phyloP scores from a whole-genome alignment of 352 stramenopile genomes.

The Aphanomyces astaci region DNA sequence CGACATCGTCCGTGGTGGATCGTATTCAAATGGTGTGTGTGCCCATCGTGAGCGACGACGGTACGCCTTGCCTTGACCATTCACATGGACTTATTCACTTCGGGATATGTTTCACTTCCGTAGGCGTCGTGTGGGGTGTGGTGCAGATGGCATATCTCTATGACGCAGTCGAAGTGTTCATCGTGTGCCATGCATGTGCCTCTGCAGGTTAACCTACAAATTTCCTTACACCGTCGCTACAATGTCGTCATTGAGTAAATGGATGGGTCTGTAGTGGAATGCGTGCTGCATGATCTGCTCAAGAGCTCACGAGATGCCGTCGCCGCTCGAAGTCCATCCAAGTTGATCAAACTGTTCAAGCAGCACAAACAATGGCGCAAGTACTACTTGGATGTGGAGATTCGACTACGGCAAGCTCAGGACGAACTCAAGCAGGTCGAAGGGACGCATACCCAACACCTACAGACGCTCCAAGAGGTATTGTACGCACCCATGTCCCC shows the following conservation, averaged over 20 bases:
- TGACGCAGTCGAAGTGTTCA: neutral
- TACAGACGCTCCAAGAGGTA: neutral
- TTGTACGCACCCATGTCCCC: no score
- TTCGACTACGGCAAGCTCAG: neutral
- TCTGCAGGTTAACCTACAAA: conserved; percentile 12
- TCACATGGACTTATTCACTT: conserved; percentile 1
- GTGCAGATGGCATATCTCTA: conserved; percentile 15
- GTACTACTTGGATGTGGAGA: conserved; percentile 16
- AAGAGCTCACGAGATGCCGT: neutral
- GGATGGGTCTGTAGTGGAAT: conserved; percentile 4
- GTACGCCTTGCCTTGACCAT: neutral
- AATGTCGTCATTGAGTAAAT: neutral
- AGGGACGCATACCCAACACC: neutral
- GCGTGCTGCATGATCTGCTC: conserved; percentile 1
- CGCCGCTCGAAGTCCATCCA: neutral
- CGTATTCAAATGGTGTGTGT: conserved; percentile 13
- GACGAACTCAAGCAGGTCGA: neutral
- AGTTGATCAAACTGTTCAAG: conserved; percentile 3
- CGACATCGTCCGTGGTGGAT: neutral
- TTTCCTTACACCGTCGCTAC: neutral
- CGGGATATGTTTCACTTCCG: no score
- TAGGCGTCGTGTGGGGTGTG: conserved; percentile 2
- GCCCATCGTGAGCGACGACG: neutral
- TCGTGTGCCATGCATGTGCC: conserved; percentile 11
- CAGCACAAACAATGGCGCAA: conserved; percentile 14